Evolutionary conservation across 1,139 yeast species (phyloP).

Genomic region (Suhomyces ambrosiae): DNA sequence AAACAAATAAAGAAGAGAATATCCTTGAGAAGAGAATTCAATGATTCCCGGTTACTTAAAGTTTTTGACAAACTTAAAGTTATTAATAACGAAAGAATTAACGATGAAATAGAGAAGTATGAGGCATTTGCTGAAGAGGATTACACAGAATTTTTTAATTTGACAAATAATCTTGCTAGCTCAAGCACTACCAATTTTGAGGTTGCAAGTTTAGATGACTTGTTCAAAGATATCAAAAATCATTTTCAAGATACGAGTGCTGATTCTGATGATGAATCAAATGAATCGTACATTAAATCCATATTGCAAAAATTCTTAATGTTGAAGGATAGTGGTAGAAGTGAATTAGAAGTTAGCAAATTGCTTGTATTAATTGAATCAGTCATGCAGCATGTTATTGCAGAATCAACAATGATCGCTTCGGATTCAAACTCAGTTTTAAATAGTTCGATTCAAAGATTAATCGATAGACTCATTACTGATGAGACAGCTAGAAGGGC

Average conservation of each 20-base stretch:
- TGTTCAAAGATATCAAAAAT: slow-evolving; percentile 21
- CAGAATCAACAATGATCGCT: slow-evolving; percentile 28
- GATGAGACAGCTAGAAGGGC: slow-evolving; percentile 41
- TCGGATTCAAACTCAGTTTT: slow-evolving; percentile 30
- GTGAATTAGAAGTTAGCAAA: slow-evolving; percentile 23
- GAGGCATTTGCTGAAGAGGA: slow-evolving; percentile 46
- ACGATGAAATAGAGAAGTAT: slow-evolving; percentile 49
- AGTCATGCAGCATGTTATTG: slow-evolving; percentile 34
- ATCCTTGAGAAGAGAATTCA: slow-evolving; percentile 41
- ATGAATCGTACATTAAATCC: slow-evolving; percentile 21
- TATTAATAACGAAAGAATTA: slow-evolving; percentile 41
- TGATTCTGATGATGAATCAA: slow-evolving; percentile 12
- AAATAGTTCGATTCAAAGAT: slow-evolving; percentile 35
- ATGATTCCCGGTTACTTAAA: slow-evolving; percentile 40
- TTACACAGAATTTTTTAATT: slow-evolving; percentile 22
- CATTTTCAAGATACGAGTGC: slow-evolving; percentile 13
- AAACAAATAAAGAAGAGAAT: slow-evolving; percentile 33
- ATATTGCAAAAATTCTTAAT: slow-evolving; percentile 29
- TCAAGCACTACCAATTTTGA: slow-evolving; percentile 15
- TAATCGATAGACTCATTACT: slow-evolving; percentile 36
- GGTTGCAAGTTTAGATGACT: slow-evolving; percentile 24
- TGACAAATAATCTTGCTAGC: slow-evolving; percentile 12
- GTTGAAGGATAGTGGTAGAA: slow-evolving; percentile 28
- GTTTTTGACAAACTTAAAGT: slow-evolving; percentile 42
- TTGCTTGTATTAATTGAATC: slow-evolving; percentile 33